Evolutionary conservation across 192 early-diverging fungal genomes (phyloP).

Genomic region (Umbelopsis sp.): DNA sequence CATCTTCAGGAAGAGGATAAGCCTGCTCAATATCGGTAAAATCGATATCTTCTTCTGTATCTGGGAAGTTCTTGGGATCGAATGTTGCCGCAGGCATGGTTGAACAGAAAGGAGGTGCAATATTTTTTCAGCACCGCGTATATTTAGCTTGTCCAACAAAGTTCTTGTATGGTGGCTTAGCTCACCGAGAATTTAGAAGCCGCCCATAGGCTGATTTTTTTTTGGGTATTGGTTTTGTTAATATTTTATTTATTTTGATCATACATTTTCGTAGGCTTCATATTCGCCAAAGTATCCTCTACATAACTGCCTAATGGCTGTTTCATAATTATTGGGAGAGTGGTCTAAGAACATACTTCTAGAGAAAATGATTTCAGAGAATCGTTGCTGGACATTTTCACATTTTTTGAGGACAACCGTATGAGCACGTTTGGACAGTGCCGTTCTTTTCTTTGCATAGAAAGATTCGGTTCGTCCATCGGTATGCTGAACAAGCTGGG

Average conservation of each 20-base stretch:
- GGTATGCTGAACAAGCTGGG: conserved; percentile 42
- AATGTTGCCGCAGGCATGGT: conserved; percentile 48
- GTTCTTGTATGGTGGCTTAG: not conserved
- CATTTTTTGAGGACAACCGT: conserved; percentile 60
- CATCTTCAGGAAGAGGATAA: conserved; percentile 70
- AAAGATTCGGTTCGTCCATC: conserved; percentile 28
- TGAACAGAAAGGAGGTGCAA: conserved; percentile 20
- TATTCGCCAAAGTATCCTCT: conserved; percentile 34
- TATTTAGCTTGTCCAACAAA: not conserved
- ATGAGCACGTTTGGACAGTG: conserved; percentile 48
- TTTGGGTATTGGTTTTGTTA: not conserved
- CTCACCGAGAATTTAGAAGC: not conserved
- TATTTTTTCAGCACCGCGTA: not conserved
- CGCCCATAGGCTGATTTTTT: not conserved
- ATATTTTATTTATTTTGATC: not conserved
- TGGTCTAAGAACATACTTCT: conserved; percentile 82
- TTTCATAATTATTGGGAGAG: conserved; percentile 73
- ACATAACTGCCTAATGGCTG: conserved; percentile 32
- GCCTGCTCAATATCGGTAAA: conserved; percentile 88
- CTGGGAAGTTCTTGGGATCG: conserved; percentile 66
- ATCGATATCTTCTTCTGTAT: conserved; percentile 81
- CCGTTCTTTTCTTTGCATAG: conserved; percentile 24
- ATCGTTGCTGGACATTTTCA: conserved; percentile 77
- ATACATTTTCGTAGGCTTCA: conserved; percentile 22
- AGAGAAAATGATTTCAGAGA: conserved; percentile 80